A percentile compares a stretch with the other conserved stretches of the same genome.
These are phyloP conservation scores for Colletotrichum orbiculare DNA, from an alignment of 2,329 filamentous ascomycete species.

Conservation along the genomic window DNA sequence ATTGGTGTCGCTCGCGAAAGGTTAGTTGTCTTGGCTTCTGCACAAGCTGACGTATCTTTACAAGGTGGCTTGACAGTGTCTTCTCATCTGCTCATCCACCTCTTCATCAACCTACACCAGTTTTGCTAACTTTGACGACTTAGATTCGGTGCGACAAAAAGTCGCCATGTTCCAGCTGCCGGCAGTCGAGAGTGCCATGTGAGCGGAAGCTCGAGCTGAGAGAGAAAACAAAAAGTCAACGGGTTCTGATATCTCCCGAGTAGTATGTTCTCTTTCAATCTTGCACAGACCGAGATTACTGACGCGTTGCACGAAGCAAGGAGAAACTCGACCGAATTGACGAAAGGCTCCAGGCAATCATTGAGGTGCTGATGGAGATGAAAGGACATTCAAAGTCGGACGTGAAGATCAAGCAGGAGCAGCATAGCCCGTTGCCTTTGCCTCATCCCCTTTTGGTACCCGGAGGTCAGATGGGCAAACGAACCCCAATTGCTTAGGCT, in stretches of 20 bases:
- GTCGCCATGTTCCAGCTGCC: constrained; percentile 6
- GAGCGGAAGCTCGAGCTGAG: constrained; percentile 1
- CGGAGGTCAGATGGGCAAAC: too few relatives aligned
- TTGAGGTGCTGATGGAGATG: constrained; percentile 4
- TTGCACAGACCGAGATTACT: fast-evolving
- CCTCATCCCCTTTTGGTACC: too few relatives aligned
- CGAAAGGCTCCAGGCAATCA: constrained; percentile 5
- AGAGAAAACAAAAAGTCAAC: constrained; percentile 1
- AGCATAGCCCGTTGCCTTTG: too few relatives aligned
- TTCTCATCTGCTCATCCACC: not conserved
- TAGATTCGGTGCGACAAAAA: constrained; percentile 9
- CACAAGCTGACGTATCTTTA: not conserved
- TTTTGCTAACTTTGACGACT: not conserved
- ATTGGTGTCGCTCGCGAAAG: too few relatives aligned
- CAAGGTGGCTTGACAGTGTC: not conserved
- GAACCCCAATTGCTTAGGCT: too few relatives aligned
- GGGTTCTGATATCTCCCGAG: constrained; percentile 20
- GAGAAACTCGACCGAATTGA: constrained; percentile 15
- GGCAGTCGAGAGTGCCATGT: not conserved
- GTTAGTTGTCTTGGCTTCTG: too few relatives aligned
- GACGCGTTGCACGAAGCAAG: not conserved
- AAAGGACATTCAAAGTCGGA: not conserved
- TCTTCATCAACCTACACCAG: not conserved
- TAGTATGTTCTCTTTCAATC: not conserved
- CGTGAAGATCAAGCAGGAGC: too few relatives aligned